Base-by-base conservation (phyloP, 768 basidiomycete species). In the Hydnomerulius pinastri region DNA sequence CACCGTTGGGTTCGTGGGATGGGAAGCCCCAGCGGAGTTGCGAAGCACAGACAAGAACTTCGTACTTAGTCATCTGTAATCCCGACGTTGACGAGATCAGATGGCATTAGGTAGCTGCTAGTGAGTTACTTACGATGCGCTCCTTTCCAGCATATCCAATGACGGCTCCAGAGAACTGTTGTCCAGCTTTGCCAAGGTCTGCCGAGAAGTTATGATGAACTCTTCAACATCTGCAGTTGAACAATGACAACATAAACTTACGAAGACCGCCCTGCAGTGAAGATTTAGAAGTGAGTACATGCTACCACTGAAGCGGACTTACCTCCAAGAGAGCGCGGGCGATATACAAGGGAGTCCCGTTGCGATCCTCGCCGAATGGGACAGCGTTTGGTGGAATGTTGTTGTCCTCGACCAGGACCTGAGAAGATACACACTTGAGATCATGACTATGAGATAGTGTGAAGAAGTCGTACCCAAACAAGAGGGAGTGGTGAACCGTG, bases 161-260 rank as follows among this genome's bases (percentile, higher is more conserved):
- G 3, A 60, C 55, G 1, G 69, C 71, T 17, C 71, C 71, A 18
- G 59, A 3, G 11, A 60, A 61, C 24, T 72, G 68, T 24, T 57
- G 47, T 3, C 64, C 59, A 44, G 70, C 68, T 54, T 67, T 72
- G 5, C 71, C 71, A 13, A 73, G 55, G 28, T 72, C 72, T 72
- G 25, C 4, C 17, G 13, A 50, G 24, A 39, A 13, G 23, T 13
- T 27, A 8, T 37, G 24, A 15, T 21, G 20, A 53, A 46, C 13
- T 24, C 4, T 35, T 4, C 20, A 6, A 33, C 3, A 20, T 23
- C 4, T 1, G 23, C 10, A 12, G 12, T 25, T 3, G 2, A 7
- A 23, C 24, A 3, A 6, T 21, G 3, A 21, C 24, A 39, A 20
- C 10, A 3, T 27, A 25, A 18, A 51, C 68, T 59, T 33, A 68